Conservation (phyloP, 192 early-diverging fungal species). For the Chytriomyces confervae region DNA sequence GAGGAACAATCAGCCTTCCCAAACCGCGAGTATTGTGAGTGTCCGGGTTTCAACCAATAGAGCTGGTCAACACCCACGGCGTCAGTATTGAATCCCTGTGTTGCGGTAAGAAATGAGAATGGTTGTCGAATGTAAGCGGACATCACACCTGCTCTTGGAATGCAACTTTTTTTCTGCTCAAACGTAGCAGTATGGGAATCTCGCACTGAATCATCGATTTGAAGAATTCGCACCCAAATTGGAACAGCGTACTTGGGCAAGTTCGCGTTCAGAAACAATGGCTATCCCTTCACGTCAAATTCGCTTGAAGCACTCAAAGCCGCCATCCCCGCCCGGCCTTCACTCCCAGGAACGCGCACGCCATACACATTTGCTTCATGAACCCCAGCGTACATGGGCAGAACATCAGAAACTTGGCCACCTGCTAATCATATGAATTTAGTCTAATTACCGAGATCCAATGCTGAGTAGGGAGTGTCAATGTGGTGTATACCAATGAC, state of each 20-base stretch:
- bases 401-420: constrained; percentile 64
- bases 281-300: constrained; percentile 22
- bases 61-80: neutral
- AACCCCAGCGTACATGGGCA: constrained; percentile 58
- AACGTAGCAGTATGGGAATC: constrained; percentile 32
- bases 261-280: neutral
- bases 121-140: neutral
- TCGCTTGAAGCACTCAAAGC: constrained; percentile 11
- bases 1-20: neutral
- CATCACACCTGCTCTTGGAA: constrained; percentile 9
- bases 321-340: constrained; percentile 44
- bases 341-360: constrained; percentile 31
- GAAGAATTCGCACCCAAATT: constrained; percentile 29
- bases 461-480: too few relatives aligned
- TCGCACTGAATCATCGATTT: neutral
- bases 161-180: constrained; percentile 31
- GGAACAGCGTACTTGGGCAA: constrained; percentile 35
- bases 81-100: neutral
- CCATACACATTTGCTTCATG: constrained; percentile 45
- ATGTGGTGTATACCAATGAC: too few relatives aligned
- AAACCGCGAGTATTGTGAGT: neutral
- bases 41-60: neutral
- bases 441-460: too few relatives aligned
- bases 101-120: neutral
- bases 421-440: too few relatives aligned